Percentiles rank a stretch among this genome's conserved stretches.
These are phyloP conservation scores for Vaccinium corymbosum DNA, from an alignment of 148 eudicot genomes.

Conservation along the genomic window DNA sequence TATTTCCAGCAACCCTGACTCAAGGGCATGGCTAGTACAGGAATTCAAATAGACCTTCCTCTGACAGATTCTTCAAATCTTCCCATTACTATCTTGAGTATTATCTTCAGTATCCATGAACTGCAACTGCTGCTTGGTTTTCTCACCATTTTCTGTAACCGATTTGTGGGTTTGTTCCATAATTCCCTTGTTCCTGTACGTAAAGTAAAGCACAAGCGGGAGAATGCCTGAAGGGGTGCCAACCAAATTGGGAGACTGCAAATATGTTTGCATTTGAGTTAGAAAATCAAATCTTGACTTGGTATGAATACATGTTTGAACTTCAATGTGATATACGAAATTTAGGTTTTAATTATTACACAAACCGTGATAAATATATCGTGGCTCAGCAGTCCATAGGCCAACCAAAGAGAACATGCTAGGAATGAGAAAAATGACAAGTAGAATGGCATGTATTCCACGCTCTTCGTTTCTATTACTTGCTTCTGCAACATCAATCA, in stretches of 20 bases:
- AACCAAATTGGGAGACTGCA: constrained; percentile 32
- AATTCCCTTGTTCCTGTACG: constrained; percentile 34
- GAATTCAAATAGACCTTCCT: background rate
- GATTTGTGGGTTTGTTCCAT: constrained; percentile 37
- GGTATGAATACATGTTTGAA: background rate
- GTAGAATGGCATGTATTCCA: constrained; percentile 73
- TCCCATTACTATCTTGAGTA: constrained; percentile 18
- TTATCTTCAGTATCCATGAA: constrained; percentile 18
- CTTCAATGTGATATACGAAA: background rate
- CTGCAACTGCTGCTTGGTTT: constrained; percentile 24
- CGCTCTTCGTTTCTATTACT: constrained; percentile 66
- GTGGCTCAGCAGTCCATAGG: constrained; percentile 67
- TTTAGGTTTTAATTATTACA: constrained; percentile 5
- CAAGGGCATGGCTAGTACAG: background rate
- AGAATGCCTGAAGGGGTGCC: constrained; percentile 48
- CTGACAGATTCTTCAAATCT: constrained; percentile 17
- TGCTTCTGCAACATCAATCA: constrained; percentile 45
- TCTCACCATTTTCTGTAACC: constrained; percentile 45
- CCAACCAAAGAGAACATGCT: constrained; percentile 62
- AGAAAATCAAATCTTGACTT: background rate
- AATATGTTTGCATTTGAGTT: constrained; percentile 4
- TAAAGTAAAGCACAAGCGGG: constrained; percentile 55
- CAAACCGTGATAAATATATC: constrained; percentile 64
- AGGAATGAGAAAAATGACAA: constrained; percentile 73
- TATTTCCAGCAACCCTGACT: background rate